Base-by-base conservation (phyloP, 106 monocot species). In the Posidonia australis region DNA sequence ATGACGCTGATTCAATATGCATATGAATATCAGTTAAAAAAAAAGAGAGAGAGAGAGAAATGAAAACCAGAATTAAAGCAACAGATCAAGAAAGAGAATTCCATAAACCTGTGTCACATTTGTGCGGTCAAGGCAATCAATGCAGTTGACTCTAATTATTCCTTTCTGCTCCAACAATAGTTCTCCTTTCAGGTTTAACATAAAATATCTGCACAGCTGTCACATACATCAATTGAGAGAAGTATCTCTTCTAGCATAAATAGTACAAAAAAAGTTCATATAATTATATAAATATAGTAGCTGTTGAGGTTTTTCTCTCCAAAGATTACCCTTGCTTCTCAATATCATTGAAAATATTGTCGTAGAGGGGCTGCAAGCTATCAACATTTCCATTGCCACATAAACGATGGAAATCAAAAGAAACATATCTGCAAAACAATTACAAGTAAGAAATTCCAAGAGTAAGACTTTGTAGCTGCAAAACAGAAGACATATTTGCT, bases 151-250 rank as follows among this genome's bases (percentile, higher is more conserved):
- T 48, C 94, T 82, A 64, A 86, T 65, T 63, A 86, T 60, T 48
- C 94, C 90, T 54, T 47, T 82, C 60, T 94, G 94, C 73, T 94
- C 94, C 53, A 73, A 36, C 14, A 86, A 30, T 44, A 82, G 70
- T 21, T 80, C 76, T 42, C 79, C 90, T 62, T 76, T 62, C 64
- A 71, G 46, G 63, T 84, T 79, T 62, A 76, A 55, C 61, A 94
- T 78, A 84, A 94, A 90, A 77, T 78, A 94, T 81, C 94, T 94
- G 94, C 84, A 82, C 89, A 94, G 74, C 90, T 86, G 90, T 80
- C 86, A 85, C 79, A 84, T 60, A 36, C 77, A 71, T 71, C 28
- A 74, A 78, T 69, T 79, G 79, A 80, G 66, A 73, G 17, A 62
- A 63, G 32, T 51, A 26, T 46, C 17, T 51, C 26, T 51, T 44